These are phyloP conservation scores for Fusarium keratoplasticum DNA, from an alignment of 2,329 filamentous ascomycete species.

Conservation along the genomic window DNA sequence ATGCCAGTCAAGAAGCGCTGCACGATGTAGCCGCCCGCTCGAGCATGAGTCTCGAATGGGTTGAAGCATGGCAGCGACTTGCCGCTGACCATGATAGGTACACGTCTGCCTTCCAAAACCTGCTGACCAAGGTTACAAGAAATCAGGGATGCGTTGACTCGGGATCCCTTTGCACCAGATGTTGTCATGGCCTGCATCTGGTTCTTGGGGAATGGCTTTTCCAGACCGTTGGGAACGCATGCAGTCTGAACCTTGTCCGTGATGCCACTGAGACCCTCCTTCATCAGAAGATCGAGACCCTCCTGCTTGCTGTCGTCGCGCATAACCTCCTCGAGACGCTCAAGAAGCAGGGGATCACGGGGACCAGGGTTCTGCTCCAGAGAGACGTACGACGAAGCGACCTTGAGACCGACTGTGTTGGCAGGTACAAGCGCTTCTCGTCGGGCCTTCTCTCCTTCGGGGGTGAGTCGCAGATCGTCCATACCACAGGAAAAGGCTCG, in stretches of 20 bases:
- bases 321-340: slow-evolving; percentile 87
- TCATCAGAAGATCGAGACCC: slow-evolving; percentile 89
- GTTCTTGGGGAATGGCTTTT: slow-evolving; percentile 94
- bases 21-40: slow-evolving; percentile 92
- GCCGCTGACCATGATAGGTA: slow-evolving; percentile 97
- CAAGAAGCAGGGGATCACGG: slow-evolving; percentile 77
- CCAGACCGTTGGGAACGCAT: slow-evolving; percentile 84
- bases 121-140: slow-evolving; percentile 98
- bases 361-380: slow-evolving; percentile 74
- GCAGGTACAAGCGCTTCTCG: slow-evolving; percentile 76
- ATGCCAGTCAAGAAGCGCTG: slow-evolving; percentile 98
- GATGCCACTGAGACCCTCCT: slow-evolving; percentile 74
- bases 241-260: slow-evolving; percentile 82
- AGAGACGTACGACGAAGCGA: slow-evolving; percentile 90
- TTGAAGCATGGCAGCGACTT: slow-evolving; percentile 96
- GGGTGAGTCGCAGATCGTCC: slow-evolving; percentile 90
- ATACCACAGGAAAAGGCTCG: slow-evolving; percentile 97
- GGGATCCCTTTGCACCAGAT: slow-evolving; percentile 92
- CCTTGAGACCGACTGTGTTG: slow-evolving; percentile 76
- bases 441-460: slow-evolving; percentile 79
- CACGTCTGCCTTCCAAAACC: slow-evolving; percentile 92
- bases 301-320: slow-evolving; percentile 92
- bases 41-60: slow-evolving; percentile 88
- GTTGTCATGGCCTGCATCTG: slow-evolving; percentile 99
- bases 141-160: slow-evolving; percentile 96